These are phyloP conservation scores for Fusarium dlaminii DNA, from an alignment of 2,329 filamentous ascomycete species.

Conservation along the genomic window DNA sequence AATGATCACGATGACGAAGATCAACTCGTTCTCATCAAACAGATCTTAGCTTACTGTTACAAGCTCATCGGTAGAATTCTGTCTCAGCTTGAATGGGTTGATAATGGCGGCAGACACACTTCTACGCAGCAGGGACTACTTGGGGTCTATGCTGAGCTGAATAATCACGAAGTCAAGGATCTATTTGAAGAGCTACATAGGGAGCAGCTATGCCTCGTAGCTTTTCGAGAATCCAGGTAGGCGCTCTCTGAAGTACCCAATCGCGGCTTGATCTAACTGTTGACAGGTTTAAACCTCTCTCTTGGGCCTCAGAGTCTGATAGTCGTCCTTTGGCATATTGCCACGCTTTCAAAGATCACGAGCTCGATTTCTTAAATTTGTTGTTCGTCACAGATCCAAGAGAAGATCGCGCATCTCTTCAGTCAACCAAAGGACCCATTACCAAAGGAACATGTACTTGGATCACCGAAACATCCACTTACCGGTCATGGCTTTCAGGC, in stretches of 20 bases:
- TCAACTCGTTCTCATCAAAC: not conserved
- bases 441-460: not conserved
- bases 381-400: conserved; percentile 6
- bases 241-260: accelerated
- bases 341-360: not conserved
- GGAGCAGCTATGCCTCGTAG: not conserved
- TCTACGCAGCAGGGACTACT: not conserved
- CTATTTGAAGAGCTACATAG: not conserved
- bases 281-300: not conserved
- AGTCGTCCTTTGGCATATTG: not conserved
- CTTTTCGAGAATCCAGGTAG: not conserved
- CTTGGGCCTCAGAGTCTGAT: not conserved
- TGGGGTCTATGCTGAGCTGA: not conserved
- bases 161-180: not conserved
- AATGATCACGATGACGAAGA: not conserved
- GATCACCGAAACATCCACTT: not conserved
- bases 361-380: not conserved
- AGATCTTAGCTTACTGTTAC: not conserved
- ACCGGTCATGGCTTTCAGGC: not conserved
- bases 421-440: not conserved
- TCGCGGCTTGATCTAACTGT: not conserved
- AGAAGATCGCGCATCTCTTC: not conserved
- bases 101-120: not conserved
- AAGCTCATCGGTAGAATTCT: not conserved
- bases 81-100: not conserved